phyloP scores from a whole-genome alignment of 768 basidiomycete species.

The Leccinum subgranulosum region DNA sequence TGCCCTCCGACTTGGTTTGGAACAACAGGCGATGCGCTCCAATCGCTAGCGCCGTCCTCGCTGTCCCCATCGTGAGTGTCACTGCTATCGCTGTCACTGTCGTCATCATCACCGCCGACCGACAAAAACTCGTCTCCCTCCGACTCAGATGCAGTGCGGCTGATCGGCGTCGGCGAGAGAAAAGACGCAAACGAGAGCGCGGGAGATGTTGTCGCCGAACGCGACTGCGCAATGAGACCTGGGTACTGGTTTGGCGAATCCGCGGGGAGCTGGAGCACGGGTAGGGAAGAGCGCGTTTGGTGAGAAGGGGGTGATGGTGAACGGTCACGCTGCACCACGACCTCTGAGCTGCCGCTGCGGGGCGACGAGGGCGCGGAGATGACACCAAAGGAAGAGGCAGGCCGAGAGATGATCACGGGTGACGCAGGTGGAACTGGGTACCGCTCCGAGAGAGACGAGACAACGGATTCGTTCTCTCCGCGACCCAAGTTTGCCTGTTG shows the following conservation, averaged over 20 bases:
- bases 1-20: background rate
- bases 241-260: background rate
- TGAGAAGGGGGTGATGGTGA: background rate
- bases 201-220: conserved; percentile 10
- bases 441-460: conserved; percentile 31
- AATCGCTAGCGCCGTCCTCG: conserved; percentile 8
- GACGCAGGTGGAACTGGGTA: conserved; percentile 30
- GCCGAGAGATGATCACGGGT: conserved; percentile 26
- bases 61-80: background rate
- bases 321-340: conserved; percentile 3
- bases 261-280: conserved; percentile 16
- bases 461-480: conserved; percentile 1
- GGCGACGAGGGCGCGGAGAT: conserved; percentile 23
- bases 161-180: conserved; percentile 22
- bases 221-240: background rate
- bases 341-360: conserved; percentile 15
- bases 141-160: conserved; percentile 17
- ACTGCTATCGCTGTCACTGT: background rate
- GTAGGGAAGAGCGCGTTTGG: background rate
- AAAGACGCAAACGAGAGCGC: conserved; percentile 23
- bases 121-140: conserved; percentile 27
- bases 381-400: conserved; percentile 22
- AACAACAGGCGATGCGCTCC: conserved; percentile 2
- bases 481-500: background rate
- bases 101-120: conserved; percentile 13